Conservation (phyloP, 345 rosid genomes). For the Conringia planisiliqua region DNA sequence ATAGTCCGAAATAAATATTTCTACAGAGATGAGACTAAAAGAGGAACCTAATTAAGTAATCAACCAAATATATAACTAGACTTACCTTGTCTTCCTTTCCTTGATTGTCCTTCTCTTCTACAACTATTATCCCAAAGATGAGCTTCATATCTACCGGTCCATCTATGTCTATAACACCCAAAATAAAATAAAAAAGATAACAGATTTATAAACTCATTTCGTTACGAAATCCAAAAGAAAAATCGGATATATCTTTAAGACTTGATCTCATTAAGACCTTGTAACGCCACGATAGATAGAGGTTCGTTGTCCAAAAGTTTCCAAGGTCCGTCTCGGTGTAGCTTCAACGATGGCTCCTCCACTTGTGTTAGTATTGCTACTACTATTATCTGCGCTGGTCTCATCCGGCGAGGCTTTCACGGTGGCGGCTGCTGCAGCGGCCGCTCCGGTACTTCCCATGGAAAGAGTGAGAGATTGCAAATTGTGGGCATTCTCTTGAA, state of each 20-base stretch:
- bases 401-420: conserved; percentile 55
- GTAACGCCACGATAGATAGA: conserved; percentile 98
- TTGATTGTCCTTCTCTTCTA: conserved; percentile 97
- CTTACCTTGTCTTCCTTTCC: conserved; percentile 97
- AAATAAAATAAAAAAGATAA: not conserved
- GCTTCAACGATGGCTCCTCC: conserved; percentile 51
- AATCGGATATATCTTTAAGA: not conserved
- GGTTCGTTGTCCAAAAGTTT: conserved; percentile 94
- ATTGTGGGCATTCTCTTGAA: conserved; percentile 65
- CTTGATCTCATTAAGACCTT: conserved; percentile 41
- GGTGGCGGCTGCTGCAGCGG: conserved; percentile 16
- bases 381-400: conserved; percentile 56
- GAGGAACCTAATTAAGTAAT: not conserved
- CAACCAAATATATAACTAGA: not conserved
- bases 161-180: conserved; percentile 66
- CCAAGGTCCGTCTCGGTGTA: conserved; percentile 78
- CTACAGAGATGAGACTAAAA: not conserved
- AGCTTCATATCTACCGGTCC: conserved; percentile 99
- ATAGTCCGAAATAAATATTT: not conserved
- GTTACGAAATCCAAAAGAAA: not conserved
- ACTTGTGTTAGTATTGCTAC: conserved; percentile 52
- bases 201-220: not conserved
- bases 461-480: conserved; percentile 83
- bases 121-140: conserved; percentile 99
- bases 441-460: conserved; percentile 64